Evolutionary conservation across 139 green algal genomes (phyloP), one percentile per base, ranked within the genome.

Genomic region (Closterium sp.): DNA sequence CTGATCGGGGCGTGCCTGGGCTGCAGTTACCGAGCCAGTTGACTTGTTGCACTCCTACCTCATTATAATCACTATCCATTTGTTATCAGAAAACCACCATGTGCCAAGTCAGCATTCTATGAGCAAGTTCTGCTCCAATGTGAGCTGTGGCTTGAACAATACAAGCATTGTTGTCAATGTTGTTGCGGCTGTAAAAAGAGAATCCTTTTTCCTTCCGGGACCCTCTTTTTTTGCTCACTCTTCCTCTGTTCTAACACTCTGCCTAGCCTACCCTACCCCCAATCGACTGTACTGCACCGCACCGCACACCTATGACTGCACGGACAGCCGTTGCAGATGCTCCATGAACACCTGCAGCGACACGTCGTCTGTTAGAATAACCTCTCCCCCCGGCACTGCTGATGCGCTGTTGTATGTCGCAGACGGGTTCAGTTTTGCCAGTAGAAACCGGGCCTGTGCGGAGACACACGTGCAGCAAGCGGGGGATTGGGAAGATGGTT

Each of bases 371-470:
- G 96, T 97, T 91, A 97, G 96, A 88, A 97, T 97, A 79, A 97
- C 89, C 45, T 97, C 96, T 32, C 93, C 70, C 92, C 91, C 92
- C 94, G 88, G 94, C 85, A 34, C 93, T 0, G 38, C 94, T 38
- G 86, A 88, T 10, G 85, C 87, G 34, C 95, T 97, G 73, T 96
- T 97, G 96, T 99, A 98, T 21, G 98, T 99, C 90, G 96, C 95
- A 32, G 94, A 97, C 31, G 98, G 98, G 95, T 99, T 99, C 34
- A 99, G 95, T 95, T 98, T 98, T 70, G 97, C 97, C 86, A 99
- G 96, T 94, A 99, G 94, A 96, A 99, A 99, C n/a, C 98, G 96
- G 1, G 98, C 97, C 96, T 99, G 97, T 28, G n/a, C 17, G 13
- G 62, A 5, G 62, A 9, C 38, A 9, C 38, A 9, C 4, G 7